Conservation (phyloP, 371 early-diverging fungal genomes). For the Mortierella sp. region DNA sequence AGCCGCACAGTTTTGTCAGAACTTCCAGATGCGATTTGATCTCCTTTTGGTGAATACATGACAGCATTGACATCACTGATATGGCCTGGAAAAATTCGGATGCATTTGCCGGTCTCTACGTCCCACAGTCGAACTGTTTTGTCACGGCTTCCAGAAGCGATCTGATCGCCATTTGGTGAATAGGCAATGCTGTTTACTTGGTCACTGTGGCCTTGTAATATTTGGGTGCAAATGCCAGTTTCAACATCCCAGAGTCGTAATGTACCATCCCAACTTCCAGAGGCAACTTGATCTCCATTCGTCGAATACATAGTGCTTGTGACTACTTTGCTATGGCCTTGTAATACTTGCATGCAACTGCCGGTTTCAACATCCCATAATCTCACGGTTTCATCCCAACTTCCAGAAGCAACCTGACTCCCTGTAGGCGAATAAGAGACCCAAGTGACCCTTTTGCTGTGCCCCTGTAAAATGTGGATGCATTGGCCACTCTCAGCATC, state of each 20-base stretch:
- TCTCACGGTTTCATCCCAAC: not conserved
- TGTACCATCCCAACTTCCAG: not conserved
- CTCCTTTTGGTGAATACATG: not conserved
- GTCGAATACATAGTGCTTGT: not conserved
- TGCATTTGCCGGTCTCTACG: not conserved
- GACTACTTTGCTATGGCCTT: not conserved
- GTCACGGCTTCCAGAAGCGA: slow-evolving; percentile 13
- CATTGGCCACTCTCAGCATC: not conserved
- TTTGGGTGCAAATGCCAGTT: not conserved
- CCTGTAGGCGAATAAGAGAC: slow-evolving; percentile 1
- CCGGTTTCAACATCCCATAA: no score
- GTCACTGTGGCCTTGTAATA: not conserved
- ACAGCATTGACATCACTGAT: not conserved
- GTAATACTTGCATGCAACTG: not conserved
- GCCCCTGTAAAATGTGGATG: not conserved
- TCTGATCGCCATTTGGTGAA: not conserved
- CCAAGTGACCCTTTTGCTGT: not conserved
- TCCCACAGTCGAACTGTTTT: not conserved
- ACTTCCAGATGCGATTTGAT: no score
- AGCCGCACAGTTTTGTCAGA: no score
- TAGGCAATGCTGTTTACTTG: not conserved
- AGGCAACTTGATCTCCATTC: not conserved
- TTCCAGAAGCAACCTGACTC: not conserved
- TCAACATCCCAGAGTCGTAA: no score
- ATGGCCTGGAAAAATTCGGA: not conserved